These are phyloP conservation scores for Laguncularia racemosa DNA, from an alignment of 345 rosid genomes.

Conservation along the genomic window DNA sequence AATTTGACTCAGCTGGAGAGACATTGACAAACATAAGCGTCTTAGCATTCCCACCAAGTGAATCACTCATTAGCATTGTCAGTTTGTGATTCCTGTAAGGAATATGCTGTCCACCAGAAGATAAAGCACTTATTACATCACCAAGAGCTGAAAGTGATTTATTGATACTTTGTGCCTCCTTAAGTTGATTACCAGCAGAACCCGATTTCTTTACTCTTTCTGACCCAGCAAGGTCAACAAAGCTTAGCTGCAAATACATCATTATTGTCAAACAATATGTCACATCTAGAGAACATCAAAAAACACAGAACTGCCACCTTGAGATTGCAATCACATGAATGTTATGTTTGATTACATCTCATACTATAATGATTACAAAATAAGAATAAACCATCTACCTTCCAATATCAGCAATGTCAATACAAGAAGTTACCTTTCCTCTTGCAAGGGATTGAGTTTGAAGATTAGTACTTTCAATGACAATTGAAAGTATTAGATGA, in stretches of 20 bases:
- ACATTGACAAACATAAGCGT: slow-evolving; percentile 93
- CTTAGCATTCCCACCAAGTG: slow-evolving; percentile 97
- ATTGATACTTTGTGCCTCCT: slow-evolving; percentile 97
- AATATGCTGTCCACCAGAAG: slow-evolving; percentile 77
- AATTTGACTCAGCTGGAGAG: slow-evolving; percentile 81
- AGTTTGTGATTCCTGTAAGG: slow-evolving; percentile 94
- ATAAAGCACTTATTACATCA: slow-evolving; percentile 88
- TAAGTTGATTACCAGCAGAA: slow-evolving; percentile 77
- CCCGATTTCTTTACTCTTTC: slow-evolving; percentile 95
- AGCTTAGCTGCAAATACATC: slow-evolving; percentile 59
- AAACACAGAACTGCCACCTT: not conserved
- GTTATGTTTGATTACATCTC: too few relatives aligned
- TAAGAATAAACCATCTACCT: not conserved
- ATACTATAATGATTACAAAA: not conserved
- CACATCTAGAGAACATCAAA: not conserved
- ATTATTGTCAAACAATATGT: slow-evolving; percentile 4
- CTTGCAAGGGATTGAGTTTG: slow-evolving; percentile 85
- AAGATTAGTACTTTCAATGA: slow-evolving; percentile 91
- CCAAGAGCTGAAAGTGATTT: slow-evolving; percentile 95
- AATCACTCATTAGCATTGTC: slow-evolving; percentile 97
- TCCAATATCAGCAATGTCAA: not conserved
- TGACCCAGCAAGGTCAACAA: slow-evolving; percentile 97
- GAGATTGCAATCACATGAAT: not conserved
- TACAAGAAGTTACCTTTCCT: slow-evolving; percentile 63
- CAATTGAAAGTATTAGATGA: slow-evolving; percentile 78